Conservation (phyloP, 2,329 filamentous ascomycete species). For the Orbilia quercus region DNA sequence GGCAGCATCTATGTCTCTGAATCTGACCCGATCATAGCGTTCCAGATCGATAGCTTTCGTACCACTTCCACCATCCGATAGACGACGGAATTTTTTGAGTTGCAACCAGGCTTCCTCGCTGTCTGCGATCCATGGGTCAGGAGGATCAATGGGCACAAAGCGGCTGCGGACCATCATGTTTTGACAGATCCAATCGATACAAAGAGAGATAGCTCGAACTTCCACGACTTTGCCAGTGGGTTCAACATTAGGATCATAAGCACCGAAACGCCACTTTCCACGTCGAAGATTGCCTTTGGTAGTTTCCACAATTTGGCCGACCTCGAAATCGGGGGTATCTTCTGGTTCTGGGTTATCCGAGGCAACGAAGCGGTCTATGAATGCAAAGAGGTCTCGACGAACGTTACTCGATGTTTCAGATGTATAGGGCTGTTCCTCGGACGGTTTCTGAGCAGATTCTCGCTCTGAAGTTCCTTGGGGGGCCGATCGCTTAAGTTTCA, state of each 20-base stretch:
- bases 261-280: constrained; percentile 68
- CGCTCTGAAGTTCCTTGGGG: constrained; percentile 26
- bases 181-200: constrained; percentile 68
- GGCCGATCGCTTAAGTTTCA: constrained; percentile 62
- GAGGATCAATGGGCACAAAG: constrained; percentile 62
- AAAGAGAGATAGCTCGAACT: constrained; percentile 65
- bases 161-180: constrained; percentile 62
- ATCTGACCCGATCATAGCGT: constrained; percentile 66
- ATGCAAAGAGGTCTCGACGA: constrained; percentile 19
- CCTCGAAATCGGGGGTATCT: constrained; percentile 64
- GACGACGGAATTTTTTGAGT: constrained; percentile 62
- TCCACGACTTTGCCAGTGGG: constrained; percentile 69
- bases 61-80: constrained; percentile 61
- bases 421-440: constrained; percentile 27
- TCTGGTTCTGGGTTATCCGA: constrained; percentile 55
- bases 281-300: constrained; percentile 68
- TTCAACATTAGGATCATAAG: constrained; percentile 66
- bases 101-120: constrained; percentile 62
- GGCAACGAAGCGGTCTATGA: constrained; percentile 52
- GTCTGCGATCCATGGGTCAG: constrained; percentile 64
- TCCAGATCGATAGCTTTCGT: constrained; percentile 57
- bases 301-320: constrained; percentile 66
- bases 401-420: constrained; percentile 44
- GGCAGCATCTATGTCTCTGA: constrained; percentile 68
- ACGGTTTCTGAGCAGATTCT: constrained; percentile 12